Conservation (phyloP, 768 basidiomycete species). For the Piloderma croceum region DNA sequence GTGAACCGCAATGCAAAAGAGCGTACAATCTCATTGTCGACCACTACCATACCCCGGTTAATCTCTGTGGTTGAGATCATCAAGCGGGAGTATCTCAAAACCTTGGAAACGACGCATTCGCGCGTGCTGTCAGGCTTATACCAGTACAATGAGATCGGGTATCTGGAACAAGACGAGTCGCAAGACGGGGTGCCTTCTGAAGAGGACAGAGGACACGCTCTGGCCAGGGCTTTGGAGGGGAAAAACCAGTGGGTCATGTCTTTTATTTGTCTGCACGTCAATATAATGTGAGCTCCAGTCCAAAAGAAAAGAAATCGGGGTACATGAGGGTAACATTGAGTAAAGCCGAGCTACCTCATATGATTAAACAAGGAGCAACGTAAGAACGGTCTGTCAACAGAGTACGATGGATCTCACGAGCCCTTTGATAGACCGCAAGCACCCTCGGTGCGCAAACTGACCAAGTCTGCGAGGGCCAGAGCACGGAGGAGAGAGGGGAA, state of each 20-base stretch:
- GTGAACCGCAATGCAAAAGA: slow-evolving; percentile 5
- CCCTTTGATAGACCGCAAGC: slow-evolving; percentile 52
- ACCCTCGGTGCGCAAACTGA: slow-evolving; percentile 46
- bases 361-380: slow-evolving; percentile 44
- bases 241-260: slow-evolving; percentile 47
- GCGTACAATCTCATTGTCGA: slow-evolving; percentile 19
- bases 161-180: slow-evolving; percentile 37
- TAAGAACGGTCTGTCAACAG: slow-evolving; percentile 32
- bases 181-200: slow-evolving; percentile 15
- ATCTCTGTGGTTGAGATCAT: slow-evolving; percentile 79
- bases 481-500: slow-evolving; percentile 41
- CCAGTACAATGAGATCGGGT: slow-evolving; percentile 72
- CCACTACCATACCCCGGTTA: slow-evolving; percentile 50
- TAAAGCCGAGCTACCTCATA: slow-evolving; percentile 34
- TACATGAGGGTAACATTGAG: slow-evolving; percentile 65
- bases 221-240: slow-evolving; percentile 45
- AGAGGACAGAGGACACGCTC: slow-evolving; percentile 30
- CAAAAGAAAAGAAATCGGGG: slow-evolving; percentile 51
- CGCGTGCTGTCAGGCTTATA: slow-evolving; percentile 51
- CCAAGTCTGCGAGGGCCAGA: slow-evolving; percentile 53
- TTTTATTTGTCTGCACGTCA: slow-evolving; percentile 4
- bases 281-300: slow-evolving; percentile 28
- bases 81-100: slow-evolving; percentile 71
- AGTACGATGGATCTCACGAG: too few species aligned
- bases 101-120: slow-evolving; percentile 37